phyloP scores from a whole-genome alignment of 1,139 yeast genomes.

The Suhomyces kunorum region DNA sequence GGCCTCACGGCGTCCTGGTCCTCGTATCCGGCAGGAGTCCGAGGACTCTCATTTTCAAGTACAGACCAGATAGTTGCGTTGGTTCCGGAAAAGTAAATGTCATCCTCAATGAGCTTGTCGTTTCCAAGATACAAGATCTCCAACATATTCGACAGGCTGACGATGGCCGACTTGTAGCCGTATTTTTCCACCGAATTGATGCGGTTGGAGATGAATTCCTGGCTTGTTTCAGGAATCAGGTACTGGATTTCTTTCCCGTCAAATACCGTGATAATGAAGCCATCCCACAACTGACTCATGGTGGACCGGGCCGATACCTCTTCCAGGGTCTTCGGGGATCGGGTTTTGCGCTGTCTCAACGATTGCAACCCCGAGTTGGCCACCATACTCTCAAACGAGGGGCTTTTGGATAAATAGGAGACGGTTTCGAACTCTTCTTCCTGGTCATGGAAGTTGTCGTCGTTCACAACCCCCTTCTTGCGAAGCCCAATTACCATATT shows the following conservation, averaged over 20 bases:
- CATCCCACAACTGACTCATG: constrained; percentile 62
- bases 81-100: constrained; percentile 40
- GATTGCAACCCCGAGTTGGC: constrained; percentile 27
- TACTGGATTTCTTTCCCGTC: constrained; percentile 63
- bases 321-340: background rate
- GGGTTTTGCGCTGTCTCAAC: constrained; percentile 20
- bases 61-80: constrained; percentile 29
- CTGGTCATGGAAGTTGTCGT: constrained; percentile 13
- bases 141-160: constrained; percentile 70
- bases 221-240: constrained; percentile 51
- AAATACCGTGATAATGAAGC: constrained; percentile 67
- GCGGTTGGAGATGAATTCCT: constrained; percentile 38
- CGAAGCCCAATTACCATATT: constrained; percentile 77
- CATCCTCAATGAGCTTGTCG: constrained; percentile 45
- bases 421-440: constrained; percentile 13
- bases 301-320: constrained; percentile 8
- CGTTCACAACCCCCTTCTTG: constrained; percentile 34
- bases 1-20: constrained; percentile 15
- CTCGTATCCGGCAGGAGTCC: constrained; percentile 14
- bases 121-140: constrained; percentile 74
- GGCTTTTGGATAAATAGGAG: constrained; percentile 7
- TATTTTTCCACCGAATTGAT: constrained; percentile 53
- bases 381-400: constrained; percentile 18
- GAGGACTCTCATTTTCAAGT: constrained; percentile 35
- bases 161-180: constrained; percentile 77